Evolutionary conservation across 106 monocot genomes (phyloP).

Genomic region (Triglochin maritima): DNA sequence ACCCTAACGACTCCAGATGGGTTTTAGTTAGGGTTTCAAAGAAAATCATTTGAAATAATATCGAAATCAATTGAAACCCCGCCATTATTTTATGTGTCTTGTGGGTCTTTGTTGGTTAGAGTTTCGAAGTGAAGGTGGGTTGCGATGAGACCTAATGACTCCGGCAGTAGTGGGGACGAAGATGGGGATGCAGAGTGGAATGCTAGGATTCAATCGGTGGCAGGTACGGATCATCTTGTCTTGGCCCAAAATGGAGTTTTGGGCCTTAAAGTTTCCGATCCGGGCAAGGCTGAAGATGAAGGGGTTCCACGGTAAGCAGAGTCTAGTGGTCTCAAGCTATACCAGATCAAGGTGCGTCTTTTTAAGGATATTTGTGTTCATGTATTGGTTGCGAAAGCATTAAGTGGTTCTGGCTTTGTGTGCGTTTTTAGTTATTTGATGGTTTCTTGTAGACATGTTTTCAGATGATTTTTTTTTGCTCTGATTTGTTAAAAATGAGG

Average conservation of each 20-base stretch:
- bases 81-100: no score
- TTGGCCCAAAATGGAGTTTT: neutral
- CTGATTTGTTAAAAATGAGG: neutral
- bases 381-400: neutral
- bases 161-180: constrained; percentile 4
- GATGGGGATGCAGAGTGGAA: constrained; percentile 4
- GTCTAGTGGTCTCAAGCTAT: constrained; percentile 3
- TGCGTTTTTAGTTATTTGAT: neutral
- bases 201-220: neutral
- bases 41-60: no score
- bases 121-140: no score
- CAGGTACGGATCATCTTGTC: neutral
- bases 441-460: neutral
- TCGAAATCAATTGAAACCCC: no score
- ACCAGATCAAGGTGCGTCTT: constrained; percentile 1
- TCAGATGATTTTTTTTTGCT: no score
- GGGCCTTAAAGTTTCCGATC: neutral
- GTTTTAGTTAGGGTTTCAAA: no score
- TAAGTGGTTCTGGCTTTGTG: neutral
- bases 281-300: neutral
- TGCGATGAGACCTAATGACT: neutral
- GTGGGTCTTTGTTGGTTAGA: no score
- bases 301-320: neutral
- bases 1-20: no score
- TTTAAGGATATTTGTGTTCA: neutral